phyloP scores from a whole-genome alignment of 2,329 filamentous ascomycete species.

The Aspergillus ustus region DNA sequence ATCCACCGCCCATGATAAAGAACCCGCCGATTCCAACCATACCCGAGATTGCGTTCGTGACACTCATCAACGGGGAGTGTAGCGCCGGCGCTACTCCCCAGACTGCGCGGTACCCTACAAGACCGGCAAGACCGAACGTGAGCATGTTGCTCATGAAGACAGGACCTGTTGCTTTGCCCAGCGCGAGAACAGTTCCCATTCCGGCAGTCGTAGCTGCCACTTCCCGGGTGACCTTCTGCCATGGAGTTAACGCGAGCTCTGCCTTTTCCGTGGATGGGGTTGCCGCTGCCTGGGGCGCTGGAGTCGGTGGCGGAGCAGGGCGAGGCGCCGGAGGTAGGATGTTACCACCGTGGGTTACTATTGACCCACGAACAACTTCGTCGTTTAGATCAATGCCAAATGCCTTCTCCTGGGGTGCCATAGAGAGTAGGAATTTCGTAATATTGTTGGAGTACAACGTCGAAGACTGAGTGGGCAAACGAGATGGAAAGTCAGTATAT shows the following conservation, averaged over 20 bases:
- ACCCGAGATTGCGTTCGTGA: slow-evolving; percentile 86
- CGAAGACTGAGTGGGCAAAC: slow-evolving; percentile 85
- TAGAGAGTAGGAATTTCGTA: slow-evolving; percentile 82
- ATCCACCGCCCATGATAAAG: slow-evolving; percentile 86
- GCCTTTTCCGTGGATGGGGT: slow-evolving; percentile 56
- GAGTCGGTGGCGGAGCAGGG: slow-evolving; percentile 61
- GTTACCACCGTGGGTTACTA: slow-evolving; percentile 78
- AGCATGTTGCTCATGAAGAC: slow-evolving; percentile 89
- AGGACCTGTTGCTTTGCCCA: slow-evolving; percentile 81
- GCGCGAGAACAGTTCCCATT: slow-evolving; percentile 74
- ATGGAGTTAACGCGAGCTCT: slow-evolving; percentile 73
- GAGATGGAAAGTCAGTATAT: slow-evolving; percentile 86
- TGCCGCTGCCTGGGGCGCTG: slow-evolving; percentile 55
- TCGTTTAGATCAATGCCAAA: slow-evolving; percentile 82
- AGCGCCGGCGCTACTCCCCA: slow-evolving; percentile 85
- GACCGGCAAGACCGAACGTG: slow-evolving; percentile 79
- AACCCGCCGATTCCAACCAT: slow-evolving; percentile 89
- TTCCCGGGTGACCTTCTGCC: slow-evolving; percentile 78
- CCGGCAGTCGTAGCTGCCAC: slow-evolving; percentile 75
- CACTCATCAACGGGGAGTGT: slow-evolving; percentile 88
- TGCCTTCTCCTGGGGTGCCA: slow-evolving; percentile 75
- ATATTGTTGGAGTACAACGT: slow-evolving; percentile 94
- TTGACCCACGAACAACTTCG: slow-evolving; percentile 83
- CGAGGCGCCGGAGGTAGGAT: slow-evolving; percentile 77
- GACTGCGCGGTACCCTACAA: slow-evolving; percentile 86